A percentile compares a stretch with the other conserved stretches of the same genome.
Conservation (phyloP, 352 stramenopile species). For the Phytopythium sindhum region DNA sequence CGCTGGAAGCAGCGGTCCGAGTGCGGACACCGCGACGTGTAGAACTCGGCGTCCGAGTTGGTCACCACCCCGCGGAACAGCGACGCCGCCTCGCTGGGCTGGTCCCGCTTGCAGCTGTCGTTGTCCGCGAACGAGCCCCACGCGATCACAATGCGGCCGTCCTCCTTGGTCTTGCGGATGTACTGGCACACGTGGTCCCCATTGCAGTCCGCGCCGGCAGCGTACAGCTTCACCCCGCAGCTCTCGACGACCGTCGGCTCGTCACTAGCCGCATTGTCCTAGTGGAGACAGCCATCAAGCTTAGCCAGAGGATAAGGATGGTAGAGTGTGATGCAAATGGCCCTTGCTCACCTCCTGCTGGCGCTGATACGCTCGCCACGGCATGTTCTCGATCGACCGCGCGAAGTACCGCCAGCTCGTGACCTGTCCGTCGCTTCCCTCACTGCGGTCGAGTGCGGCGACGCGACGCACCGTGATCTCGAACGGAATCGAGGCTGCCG, state of each 20-base stretch:
- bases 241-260: constrained; percentile 36
- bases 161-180: constrained; percentile 29
- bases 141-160: constrained; percentile 34
- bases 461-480: constrained; percentile 6
- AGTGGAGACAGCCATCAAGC: not conserved
- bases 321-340: not conserved
- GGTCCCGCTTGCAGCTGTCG: not conserved
- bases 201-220: constrained; percentile 12
- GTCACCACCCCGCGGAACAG: not conserved
- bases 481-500: not conserved
- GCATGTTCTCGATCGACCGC: constrained; percentile 14
- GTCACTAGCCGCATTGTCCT: constrained; percentile 7
- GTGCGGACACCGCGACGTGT: constrained; percentile 3
- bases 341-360: constrained; percentile 11
- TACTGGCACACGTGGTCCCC: constrained; percentile 32
- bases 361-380: constrained; percentile 15
- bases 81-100: not conserved
- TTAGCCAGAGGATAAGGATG: too few relatives aligned
- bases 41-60: not conserved
- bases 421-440: not conserved
- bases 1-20: constrained; percentile 1
- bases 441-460: not conserved
- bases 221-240: constrained; percentile 28
- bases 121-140: constrained; percentile 33
- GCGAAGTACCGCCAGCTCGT: constrained; percentile 25